Percentiles rank a stretch among this genome's conserved stretches.
phyloP scores from a whole-genome alignment of 164 flowering plant genomes.

The Vitis rupestris region DNA sequence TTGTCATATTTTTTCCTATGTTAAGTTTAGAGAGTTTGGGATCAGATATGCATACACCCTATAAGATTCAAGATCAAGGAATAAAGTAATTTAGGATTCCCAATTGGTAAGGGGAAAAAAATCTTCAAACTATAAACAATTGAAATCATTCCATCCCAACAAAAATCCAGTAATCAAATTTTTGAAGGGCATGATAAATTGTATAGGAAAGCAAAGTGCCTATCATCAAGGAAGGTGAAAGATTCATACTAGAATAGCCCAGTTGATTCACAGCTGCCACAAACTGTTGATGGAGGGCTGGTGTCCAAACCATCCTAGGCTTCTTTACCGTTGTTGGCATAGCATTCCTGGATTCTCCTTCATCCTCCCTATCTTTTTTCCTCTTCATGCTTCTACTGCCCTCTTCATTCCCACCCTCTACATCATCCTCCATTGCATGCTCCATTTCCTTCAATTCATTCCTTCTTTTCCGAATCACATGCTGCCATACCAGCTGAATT shows the following conservation, averaged over 20 bases:
- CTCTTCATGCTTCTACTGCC: background rate
- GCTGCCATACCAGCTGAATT: slow-evolving; percentile 30
- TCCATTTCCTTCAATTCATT: background rate
- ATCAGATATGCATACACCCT: too few relatives aligned
- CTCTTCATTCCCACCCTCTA: background rate
- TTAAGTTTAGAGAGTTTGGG: too few relatives aligned
- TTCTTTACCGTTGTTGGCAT: slow-evolving; percentile 7
- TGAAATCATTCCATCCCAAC: too few relatives aligned
- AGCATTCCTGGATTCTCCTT: background rate
- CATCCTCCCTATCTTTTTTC: background rate
- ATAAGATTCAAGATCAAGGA: too few relatives aligned
- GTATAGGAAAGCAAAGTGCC: too few relatives aligned
- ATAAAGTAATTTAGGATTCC: too few relatives aligned
- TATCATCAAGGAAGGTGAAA: too few relatives aligned
- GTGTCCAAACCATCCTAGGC: slow-evolving; percentile 34
- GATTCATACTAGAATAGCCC: slow-evolving; percentile 26
- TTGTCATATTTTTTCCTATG: too few relatives aligned
- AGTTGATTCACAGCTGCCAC: slow-evolving; percentile 27
- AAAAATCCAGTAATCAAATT: too few relatives aligned
- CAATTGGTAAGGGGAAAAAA: too few relatives aligned
- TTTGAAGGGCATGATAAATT: too few relatives aligned
- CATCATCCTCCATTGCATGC: background rate
- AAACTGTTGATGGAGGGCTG: slow-evolving; percentile 35
- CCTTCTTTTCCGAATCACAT: slow-evolving; percentile 22
- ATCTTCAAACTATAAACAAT: too few relatives aligned